These are phyloP conservation scores for Didymella exigua DNA, from an alignment of 2,329 filamentous ascomycete species.

Conservation along the genomic window DNA sequence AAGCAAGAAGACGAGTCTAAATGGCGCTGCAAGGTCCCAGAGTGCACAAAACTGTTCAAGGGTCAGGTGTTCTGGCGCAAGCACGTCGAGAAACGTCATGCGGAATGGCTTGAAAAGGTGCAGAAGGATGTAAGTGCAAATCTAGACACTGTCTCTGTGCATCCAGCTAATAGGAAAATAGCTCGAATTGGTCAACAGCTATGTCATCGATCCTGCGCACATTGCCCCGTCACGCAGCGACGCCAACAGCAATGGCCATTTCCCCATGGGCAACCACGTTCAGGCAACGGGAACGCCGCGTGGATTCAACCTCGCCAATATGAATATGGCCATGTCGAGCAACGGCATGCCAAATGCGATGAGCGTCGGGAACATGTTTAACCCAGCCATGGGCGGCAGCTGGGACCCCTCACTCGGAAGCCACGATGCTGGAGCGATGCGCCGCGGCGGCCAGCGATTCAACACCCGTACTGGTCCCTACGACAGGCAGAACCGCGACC, in stretches of 20 bases:
- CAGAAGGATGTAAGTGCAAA: constrained; percentile 75
- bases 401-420: constrained; percentile 59
- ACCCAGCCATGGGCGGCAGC: constrained; percentile 54
- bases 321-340: constrained; percentile 65
- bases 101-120: constrained; percentile 81
- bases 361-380: constrained; percentile 55
- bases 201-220: constrained; percentile 91
- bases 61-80: constrained; percentile 97
- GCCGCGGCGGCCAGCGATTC: constrained; percentile 48
- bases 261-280: constrained; percentile 79
- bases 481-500: constrained; percentile 47
- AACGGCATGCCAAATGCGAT: constrained; percentile 51
- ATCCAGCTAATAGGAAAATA: constrained; percentile 47
- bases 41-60: constrained; percentile 97
- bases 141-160: not conserved
- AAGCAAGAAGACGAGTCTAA: constrained; percentile 98
- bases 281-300: constrained; percentile 80
- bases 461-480: constrained; percentile 50
- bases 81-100: constrained; percentile 94
- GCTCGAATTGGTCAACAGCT: constrained; percentile 90
- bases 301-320: constrained; percentile 84
- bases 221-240: constrained; percentile 93
- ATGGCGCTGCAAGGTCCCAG: constrained; percentile 93
- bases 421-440: constrained; percentile 52
- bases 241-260: constrained; percentile 94